Evolutionary conservation across 768 basidiomycete species (phyloP), one percentile per base, ranked within the genome.

Genomic region (Leccinum disarticulatum): DNA sequence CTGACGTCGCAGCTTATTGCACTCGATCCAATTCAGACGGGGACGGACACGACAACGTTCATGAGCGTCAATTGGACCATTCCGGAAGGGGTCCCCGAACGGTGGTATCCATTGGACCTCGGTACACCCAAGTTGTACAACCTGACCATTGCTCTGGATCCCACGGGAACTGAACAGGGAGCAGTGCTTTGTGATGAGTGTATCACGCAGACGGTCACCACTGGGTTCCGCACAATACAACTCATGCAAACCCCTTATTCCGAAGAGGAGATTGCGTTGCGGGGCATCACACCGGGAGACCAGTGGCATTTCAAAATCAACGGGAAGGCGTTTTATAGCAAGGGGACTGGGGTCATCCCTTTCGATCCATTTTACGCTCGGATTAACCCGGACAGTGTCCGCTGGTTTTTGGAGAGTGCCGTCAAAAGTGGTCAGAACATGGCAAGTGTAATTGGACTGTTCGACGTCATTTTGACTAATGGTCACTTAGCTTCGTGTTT

Each of bases 291-390:
- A 1, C 83, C 83, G 1, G 83, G 84, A 9, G 83, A 86, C 63
- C 78, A 85, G 62, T 85, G 82, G 79, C 81, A 85, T 66, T 85
- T 86, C 66, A 77, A 80, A 60, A 75, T 85, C 58, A 85, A 86
- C 55, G 84, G 84, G 11, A 79, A 79, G 65, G 77, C 78, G 17
- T 83, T 85, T 64, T 84, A 82, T 59, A 79, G 77, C 53, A 74
- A 79, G 11, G 83, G 84, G 8, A 83, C 82, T 25, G 85, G 84
- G 55, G 78, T 83, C 62, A 83, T 85, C 57, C 85, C 85, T 1
- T 85, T 83, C 61, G 84, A 86, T 70, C 80, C 80, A 8, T 85
- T 86, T 67, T 84, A 85, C 57, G 70, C 82, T 31, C 74, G 83
- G 43, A 80, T 75, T 10, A 79, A 78, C 7, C 76, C 79, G 10